Evolutionary conservation across 2,329 filamentous ascomycete genomes (phyloP), one percentile per base, ranked within the genome.

Genomic region (Acephala macrosclerotiorum): DNA sequence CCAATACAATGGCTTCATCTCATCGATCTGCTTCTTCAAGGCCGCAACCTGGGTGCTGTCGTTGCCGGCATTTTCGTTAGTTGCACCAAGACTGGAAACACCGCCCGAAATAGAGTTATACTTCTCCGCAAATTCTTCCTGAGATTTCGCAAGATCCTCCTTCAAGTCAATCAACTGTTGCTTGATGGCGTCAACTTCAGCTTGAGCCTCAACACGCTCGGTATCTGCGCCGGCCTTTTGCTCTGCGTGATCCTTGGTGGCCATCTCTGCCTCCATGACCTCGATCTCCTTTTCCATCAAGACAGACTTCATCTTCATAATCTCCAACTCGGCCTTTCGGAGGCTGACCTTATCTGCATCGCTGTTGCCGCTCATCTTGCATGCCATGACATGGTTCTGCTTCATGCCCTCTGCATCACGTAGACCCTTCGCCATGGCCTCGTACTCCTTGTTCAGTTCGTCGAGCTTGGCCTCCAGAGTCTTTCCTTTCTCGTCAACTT

Each of bases 1-100:
- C 29, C 49, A 56, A 42, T 57, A 66, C 4, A 66, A 51, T 33
- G 64, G 64, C 6, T 51, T 18, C 47, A 63, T 63, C 14, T 60
- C 29, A 18, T 62, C 60, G 20, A 63, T 36, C 40, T 63, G 33
- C 2, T 51, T 16, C 20, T 58, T 42, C 20, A 47, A 26, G 26
- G 22, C 22, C 14, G 63, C 22, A n/a, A 36, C 36, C 14, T 47
- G 25, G 18, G 49, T 12, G 8, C 18, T 16, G 18, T 22, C 49
- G 35, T 9, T 9, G n/a, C 45, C 49, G 25, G 22, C n/a, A n/a
- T n/a, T 45, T 9, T 58, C 26, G 49, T 18, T 9, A 5, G 49
- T 4, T 16, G 20, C n/a, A 45, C 18, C 25, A 33, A 8, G 33
- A 5, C 12, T 14, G 7, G 35, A 22, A 29, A 18, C 16, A 42